Evolutionary conservation across 164 flowering plant species (phyloP).

Genomic region (Annona squamosa): DNA sequence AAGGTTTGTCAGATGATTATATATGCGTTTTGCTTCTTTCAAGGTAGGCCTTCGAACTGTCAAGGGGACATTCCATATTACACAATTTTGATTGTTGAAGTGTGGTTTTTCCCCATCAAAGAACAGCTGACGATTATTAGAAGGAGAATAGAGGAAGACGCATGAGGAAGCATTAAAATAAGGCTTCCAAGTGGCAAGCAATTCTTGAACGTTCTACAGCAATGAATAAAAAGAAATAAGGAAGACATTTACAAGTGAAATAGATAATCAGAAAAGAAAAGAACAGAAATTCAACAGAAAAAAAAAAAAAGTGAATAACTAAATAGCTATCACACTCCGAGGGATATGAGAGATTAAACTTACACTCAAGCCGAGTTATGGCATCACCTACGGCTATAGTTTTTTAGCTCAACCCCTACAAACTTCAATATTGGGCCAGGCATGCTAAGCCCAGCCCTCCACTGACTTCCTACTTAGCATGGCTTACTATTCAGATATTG

Average conservation of each 20-base stretch:
- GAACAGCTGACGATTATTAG: conserved; percentile 66
- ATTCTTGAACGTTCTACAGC: conserved; percentile 68
- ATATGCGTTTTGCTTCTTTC: conserved; percentile 70
- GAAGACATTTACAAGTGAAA: neutral
- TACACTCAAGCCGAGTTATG: no score
- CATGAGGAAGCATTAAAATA: conserved; percentile 68
- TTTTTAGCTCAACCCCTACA: no score
- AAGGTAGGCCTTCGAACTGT: conserved; percentile 82
- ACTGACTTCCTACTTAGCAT: no score
- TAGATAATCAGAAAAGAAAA: neutral
- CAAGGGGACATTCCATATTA: conserved; percentile 52
- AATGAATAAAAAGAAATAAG: conserved; percentile 4
- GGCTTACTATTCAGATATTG: no score
- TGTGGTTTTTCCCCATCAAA: conserved; percentile 65
- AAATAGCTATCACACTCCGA: no score
- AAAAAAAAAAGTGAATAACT: no score
- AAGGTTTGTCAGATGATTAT: conserved; percentile 49
- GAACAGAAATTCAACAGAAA: neutral
- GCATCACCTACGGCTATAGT: no score
- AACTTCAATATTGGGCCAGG: no score
- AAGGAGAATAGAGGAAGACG: conserved; percentile 67
- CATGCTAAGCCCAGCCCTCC: no score
- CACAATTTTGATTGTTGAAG: conserved; percentile 37
- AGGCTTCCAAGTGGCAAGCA: conserved; percentile 79
- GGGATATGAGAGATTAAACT: no score